Evolutionary conservation across 371 early-diverging fungal genomes (phyloP), one percentile per base, ranked within the genome.

Genomic region (Mucor velutinosus): DNA sequence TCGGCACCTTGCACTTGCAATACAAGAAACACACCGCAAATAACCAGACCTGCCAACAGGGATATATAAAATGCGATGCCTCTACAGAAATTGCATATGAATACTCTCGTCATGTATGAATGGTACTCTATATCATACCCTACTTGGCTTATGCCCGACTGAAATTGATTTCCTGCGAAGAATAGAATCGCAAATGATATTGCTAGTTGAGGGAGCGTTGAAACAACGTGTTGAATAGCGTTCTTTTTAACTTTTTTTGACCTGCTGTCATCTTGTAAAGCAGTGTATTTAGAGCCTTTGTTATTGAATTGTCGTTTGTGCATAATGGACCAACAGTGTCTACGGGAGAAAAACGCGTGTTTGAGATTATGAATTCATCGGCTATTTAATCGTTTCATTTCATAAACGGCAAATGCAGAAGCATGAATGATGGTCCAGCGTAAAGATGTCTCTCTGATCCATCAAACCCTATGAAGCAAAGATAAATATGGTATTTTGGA

Each of bases 281-380:
- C 17, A n/a, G 30, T 12, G 33, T 15, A 17, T 37, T 33, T 53
- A 17, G 55, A 77, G 7, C 79, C 78, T 58, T 86, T 81, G 77
- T 87, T 59, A 5, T 59, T 35, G 37, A 11, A 23, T 58, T 45
- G 65, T 58, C 59, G 51, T 51, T 60, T 64, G 41, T 59, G 23
- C 49, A 59, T 59, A 10, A 33, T 58, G 43, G 37, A 21, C 29
- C 37, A 37, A 14, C 37, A 37, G 14, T 37, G 37, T 37, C 14
- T 19, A 21, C 47, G 21, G 17, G 21, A 47, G 47, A 47, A 8
- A 47, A 21, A 47, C 47, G 47, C 47, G 47, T 47, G 47, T 37
- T 37, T 37, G 21, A 5, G 33, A 47, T 47, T 17, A 19, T 19
- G 5, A 19, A 19, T 4, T 17, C 1, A 47, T 47, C 47, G 47